Evolutionary conservation across 345 rosid species (phyloP), one percentile per base, ranked within the genome.

Genomic region (Rhodamnia rubescens): DNA sequence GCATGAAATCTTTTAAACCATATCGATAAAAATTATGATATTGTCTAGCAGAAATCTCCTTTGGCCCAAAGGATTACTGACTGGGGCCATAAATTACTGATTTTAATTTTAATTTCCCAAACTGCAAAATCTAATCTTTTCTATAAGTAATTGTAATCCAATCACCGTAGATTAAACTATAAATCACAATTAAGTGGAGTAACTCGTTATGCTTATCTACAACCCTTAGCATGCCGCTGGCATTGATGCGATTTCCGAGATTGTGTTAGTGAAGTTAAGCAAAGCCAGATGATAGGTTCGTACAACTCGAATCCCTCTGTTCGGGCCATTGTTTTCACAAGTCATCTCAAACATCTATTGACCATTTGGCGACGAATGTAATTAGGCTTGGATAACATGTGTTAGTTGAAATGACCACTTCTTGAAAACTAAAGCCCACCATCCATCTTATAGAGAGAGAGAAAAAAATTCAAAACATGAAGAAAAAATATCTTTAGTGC

Each of bases 381-480:
- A 7, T 69, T 20, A 18, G 78, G 42, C 78, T 69, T 18, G 22
- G 44, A 0, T 4, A 69, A 42, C 24, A 44, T 16, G 53, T 16
- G n/a, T 85, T 74, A 85, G 86, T 42, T 85, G 74, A 5, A 26
- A 53, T 53, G 86, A 13, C 24, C 44, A 81, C 69, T 85, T 85
- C 83, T 16, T 15, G 86, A 85, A 53, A 75, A 75, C 86, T 75
- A 85, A 85, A 53, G 83, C 86, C 20, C 86, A 78, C 53, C 40
- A n/a, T n/a, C n/a, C n/a, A n/a, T n/a, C n/a, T n/a, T n/a, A n/a
- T 40, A 40, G 42, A 40, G 42, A 40, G 42, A 40, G 42, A 40
- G 42, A 40, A 5, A 40, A 5, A 40, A 5, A 40, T 22, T 55
- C 58, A 4, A 22, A 55, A 54, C 21, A 61, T 14, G 15, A 14